A percentile compares a stretch with the other conserved stretches of the same genome.
Evolutionary conservation across 2,329 filamentous ascomycete genomes (phyloP).

Genomic region (Hypoxylon sp.): DNA sequence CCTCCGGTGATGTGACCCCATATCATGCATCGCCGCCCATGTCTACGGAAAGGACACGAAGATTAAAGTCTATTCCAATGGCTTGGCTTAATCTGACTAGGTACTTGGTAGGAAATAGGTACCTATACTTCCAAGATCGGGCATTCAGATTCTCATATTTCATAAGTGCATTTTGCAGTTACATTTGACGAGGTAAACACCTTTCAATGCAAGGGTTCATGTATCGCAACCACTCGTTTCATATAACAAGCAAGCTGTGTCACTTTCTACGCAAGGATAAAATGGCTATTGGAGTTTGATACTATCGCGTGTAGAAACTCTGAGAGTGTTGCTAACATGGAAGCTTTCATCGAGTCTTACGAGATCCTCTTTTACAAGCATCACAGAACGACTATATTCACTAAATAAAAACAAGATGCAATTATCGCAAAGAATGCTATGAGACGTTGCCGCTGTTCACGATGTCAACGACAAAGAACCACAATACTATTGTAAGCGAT

Average conservation of each 20-base stretch:
- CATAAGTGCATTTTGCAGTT: no score
- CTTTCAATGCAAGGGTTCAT: neutral
- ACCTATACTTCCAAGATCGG: neutral
- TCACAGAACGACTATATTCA: conserved; percentile 2
- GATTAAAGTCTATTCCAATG: neutral
- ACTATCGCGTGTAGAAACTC: neutral
- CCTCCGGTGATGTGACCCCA: no score
- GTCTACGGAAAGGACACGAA: neutral
- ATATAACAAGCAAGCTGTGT: neutral
- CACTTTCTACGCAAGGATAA: neutral
- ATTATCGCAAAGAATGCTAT: conserved; percentile 1
- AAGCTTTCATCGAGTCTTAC: neutral
- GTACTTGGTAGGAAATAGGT: neutral
- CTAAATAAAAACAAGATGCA: neutral
- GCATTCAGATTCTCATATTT: no score
- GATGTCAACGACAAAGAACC: conserved; percentile 11
- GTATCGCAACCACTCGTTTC: neutral
- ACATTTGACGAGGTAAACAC: no score
- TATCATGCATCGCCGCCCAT: neutral
- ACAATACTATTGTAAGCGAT: conserved; percentile 2
- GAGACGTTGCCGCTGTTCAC: conserved; percentile 2
- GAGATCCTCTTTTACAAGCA: conserved; percentile 2
- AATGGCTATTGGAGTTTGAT: neutral
- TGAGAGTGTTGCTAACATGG: neutral
- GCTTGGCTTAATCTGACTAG: neutral